Base-by-base conservation (phyloP, 176 grass and related monocot species). In the Juncus inflexus region DNA sequence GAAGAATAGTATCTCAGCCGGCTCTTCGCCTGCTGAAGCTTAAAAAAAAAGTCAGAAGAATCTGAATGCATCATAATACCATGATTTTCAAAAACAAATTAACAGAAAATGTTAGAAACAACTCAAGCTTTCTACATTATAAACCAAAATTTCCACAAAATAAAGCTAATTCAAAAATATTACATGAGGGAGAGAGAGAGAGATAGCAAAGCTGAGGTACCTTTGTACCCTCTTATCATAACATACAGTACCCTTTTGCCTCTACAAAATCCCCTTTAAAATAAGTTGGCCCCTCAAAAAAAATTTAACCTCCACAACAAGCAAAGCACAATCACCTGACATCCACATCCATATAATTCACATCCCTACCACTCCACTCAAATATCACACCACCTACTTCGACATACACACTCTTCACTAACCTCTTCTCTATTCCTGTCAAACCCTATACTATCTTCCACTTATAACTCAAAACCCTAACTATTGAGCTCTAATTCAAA, bases 221-320 rank as follows among this genome's bases (percentile, higher is more conserved):
- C 88, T 87, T 87, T 84, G 80, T 78, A 87, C 84, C 70, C 76
- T 80, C 70, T 84, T 84, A 83, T 87, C 89, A 91, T 62, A 80
- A 87, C 87, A 90, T 82, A 78, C 87, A 76, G 76, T 85, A 67
- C 80, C 71, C 63, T 76, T 86, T 88, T 79, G 45, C 62, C 62
- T 73, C 70, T 74, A 78, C 68, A 83, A 96, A 87, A 90, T 79
- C 59, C 65, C 79, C 83, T 86, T 84, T 90, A 65, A 28, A 66
- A 83, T 63, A 76, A 72, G 52, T 61, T 40, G 35, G 55, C n/a
- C 45, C 63, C 45, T 35, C 74, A 38, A 64, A 19, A 60, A 58
- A 68, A 64, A 80, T 73, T 72, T 63, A 82, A 37, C 85, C 85
- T 89, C 82, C 85, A 61, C 70, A 80, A 71, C 87, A 97, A 87